Percentiles rank a stretch among this genome's conserved stretches.
Conservation (phyloP, 306 rosid species). For the Glycine latifolia region DNA sequence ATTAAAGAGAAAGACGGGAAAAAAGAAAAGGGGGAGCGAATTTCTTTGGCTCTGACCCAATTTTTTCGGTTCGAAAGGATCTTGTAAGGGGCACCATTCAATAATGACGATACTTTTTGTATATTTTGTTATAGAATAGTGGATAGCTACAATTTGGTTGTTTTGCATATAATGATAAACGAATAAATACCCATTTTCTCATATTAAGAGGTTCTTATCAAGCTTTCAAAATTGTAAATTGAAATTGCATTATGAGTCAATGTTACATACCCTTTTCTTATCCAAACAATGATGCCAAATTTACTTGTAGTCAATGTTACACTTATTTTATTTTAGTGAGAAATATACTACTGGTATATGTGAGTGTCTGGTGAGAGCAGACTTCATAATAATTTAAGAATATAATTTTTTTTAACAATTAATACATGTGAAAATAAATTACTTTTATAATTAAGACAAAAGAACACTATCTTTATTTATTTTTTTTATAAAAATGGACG, state of each 20-base stretch:
- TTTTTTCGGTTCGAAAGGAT: constrained; percentile 28
- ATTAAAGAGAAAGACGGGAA: constrained; percentile 22
- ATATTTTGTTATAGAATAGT: neutral
- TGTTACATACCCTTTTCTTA: neutral
- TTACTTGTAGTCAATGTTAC: neutral
- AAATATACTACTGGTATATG: too few relatives aligned
- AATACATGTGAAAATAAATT: too few relatives aligned
- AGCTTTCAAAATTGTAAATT: neutral
- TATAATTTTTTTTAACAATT: too few relatives aligned
- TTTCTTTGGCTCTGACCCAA: constrained; percentile 21
- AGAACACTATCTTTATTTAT: too few relatives aligned
- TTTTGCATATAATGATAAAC: constrained; percentile 7
- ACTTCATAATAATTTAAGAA: too few relatives aligned
- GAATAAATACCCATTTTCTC: neutral
- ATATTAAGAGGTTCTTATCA: neutral
- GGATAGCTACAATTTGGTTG: constrained; percentile 14
- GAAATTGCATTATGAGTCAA: neutral
- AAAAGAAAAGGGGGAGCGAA: constrained; percentile 17
- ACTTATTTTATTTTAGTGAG: neutral
- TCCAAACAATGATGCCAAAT: neutral
- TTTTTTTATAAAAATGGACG: too few relatives aligned
- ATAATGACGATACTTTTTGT: constrained; percentile 38
- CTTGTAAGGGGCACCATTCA: constrained; percentile 43
- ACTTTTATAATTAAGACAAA: too few relatives aligned
- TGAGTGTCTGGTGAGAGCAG: too few relatives aligned